A percentile compares a stretch with the other conserved stretches of the same genome.
Evolutionary conservation across 371 early-diverging fungal species (phyloP).

Genomic region (Umbelopsis sp.): DNA sequence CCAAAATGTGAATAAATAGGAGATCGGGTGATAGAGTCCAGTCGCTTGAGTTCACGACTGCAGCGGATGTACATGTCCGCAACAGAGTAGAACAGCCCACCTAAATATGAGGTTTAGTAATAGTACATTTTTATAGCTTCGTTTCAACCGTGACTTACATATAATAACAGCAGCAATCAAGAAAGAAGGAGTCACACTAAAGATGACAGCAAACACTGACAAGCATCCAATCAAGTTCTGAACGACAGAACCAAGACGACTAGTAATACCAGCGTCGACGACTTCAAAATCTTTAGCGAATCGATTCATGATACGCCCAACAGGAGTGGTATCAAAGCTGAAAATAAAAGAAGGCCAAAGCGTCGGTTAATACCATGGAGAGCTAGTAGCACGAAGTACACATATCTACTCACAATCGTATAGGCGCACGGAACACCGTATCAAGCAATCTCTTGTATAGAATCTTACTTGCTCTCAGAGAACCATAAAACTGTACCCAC

Average conservation of each 20-base stretch:
- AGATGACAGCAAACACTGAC: constrained; percentile 67
- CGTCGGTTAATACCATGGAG: not conserved
- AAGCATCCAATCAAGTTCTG: constrained; percentile 37
- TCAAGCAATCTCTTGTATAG: constrained; percentile 56
- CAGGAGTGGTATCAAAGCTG: constrained; percentile 81
- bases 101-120: not conserved
- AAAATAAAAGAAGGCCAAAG: not conserved
- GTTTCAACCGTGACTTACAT: constrained; percentile 22
- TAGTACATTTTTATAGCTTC: not conserved
- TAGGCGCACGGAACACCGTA: constrained; percentile 62
- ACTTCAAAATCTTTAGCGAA: constrained; percentile 89
- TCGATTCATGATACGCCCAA: constrained; percentile 84
- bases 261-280: constrained; percentile 72
- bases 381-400: constrained; percentile 41
- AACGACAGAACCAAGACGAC: constrained; percentile 19
- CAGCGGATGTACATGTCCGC: constrained; percentile 57
- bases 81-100: constrained; percentile 53
- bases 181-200: constrained; percentile 66
- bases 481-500: constrained; percentile 19
- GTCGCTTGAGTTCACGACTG: constrained; percentile 78
- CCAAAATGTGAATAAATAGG: constrained; percentile 87
- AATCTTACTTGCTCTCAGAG: constrained; percentile 44
- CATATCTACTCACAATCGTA: constrained; percentile 55
- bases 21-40: constrained; percentile 81
- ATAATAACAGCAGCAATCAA: constrained; percentile 59